phyloP scores from a whole-genome alignment of 1,284 basidiomycete species.

The Fomes fomentarius region DNA sequence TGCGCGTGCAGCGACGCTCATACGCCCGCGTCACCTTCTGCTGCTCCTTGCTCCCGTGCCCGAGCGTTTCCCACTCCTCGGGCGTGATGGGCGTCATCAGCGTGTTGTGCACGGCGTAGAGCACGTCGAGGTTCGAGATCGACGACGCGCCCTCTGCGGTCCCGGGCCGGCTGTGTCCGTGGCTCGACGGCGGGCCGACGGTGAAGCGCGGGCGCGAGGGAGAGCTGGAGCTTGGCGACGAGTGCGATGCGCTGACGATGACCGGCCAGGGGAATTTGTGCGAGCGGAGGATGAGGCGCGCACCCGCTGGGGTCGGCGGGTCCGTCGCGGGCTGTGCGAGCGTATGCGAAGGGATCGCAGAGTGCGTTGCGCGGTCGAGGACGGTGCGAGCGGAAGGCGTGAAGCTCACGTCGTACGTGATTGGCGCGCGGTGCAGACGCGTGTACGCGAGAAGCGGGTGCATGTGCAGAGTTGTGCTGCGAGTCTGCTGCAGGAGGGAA shows the following conservation, averaged over 20 bases:
- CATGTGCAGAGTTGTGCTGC: slow-evolving; percentile 51
- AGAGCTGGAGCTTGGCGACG: slow-evolving; percentile 29
- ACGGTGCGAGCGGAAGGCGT: slow-evolving; percentile 62
- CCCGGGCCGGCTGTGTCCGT: slow-evolving; percentile 23
- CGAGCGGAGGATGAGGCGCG: slow-evolving; percentile 56
- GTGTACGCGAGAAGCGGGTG: slow-evolving; percentile 63
- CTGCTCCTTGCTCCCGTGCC: slow-evolving; percentile 53
- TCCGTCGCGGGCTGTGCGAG: slow-evolving; percentile 68
- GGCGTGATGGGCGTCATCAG: slow-evolving; percentile 60
- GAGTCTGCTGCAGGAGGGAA: slow-evolving; percentile 41
- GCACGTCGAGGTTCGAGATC: slow-evolving; percentile 65
- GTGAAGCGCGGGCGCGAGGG: slow-evolving; percentile 33
- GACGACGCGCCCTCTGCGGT: slow-evolving; percentile 31
- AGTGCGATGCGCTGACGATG: slow-evolving; percentile 38
- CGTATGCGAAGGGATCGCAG: slow-evolving; percentile 57
- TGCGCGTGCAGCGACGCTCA: slow-evolving; percentile 58
- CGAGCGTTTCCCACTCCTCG: slow-evolving; percentile 66
- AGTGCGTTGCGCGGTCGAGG: slow-evolving; percentile 55
- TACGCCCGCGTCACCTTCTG: slow-evolving; percentile 62
- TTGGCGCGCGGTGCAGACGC: slow-evolving; percentile 55
- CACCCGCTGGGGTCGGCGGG: slow-evolving; percentile 49
- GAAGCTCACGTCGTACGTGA: slow-evolving; percentile 62
- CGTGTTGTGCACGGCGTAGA: slow-evolving; percentile 60
- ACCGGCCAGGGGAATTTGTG: slow-evolving; percentile 67
- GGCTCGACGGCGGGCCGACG: slow-evolving; percentile 34